Conservation (phyloP, 2,329 filamentous ascomycete species). For the Penicillium sp. region DNA sequence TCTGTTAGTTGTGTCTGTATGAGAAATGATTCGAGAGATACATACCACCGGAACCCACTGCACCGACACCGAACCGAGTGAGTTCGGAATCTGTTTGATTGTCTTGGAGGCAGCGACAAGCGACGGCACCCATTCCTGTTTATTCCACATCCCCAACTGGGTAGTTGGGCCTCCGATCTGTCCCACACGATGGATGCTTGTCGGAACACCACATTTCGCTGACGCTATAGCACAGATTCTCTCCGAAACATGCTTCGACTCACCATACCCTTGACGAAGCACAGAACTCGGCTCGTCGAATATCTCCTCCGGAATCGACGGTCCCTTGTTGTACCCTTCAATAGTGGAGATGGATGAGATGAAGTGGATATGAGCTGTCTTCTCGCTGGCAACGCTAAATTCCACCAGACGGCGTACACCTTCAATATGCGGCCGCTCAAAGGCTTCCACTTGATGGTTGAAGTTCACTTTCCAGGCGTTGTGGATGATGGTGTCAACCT, state of each 20-base stretch:
- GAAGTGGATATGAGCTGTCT: constrained; percentile 35
- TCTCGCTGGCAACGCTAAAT: constrained; percentile 26
- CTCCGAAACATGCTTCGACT: constrained; percentile 50
- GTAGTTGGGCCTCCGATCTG: constrained; percentile 42
- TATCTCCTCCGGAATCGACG: constrained; percentile 35
- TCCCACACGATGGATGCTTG: constrained; percentile 40
- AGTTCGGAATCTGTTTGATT: constrained; percentile 54
- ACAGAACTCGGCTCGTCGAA: constrained; percentile 36
- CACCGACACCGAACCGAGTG: constrained; percentile 53
- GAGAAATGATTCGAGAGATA: neutral
- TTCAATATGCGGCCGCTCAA: constrained; percentile 20
- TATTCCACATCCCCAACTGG: constrained; percentile 60
- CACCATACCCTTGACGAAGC: constrained; percentile 42
- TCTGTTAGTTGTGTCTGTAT: neutral
- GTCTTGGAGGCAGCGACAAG: constrained; percentile 60
- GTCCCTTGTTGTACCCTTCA: constrained; percentile 24
- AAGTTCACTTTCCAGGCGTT: constrained; percentile 47
- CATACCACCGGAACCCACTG: constrained; percentile 53
- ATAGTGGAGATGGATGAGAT: constrained; percentile 36
- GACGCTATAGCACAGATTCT: constrained; percentile 50
- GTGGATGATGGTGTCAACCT: constrained; percentile 42
- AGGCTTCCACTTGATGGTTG: constrained; percentile 22
- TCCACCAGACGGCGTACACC: constrained; percentile 33
- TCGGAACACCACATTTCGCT: constrained; percentile 26
- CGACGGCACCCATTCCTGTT: constrained; percentile 52